Evolutionary conservation across 2,329 filamentous ascomycete genomes (phyloP).

Genomic region (Aspergillus sp.): DNA sequence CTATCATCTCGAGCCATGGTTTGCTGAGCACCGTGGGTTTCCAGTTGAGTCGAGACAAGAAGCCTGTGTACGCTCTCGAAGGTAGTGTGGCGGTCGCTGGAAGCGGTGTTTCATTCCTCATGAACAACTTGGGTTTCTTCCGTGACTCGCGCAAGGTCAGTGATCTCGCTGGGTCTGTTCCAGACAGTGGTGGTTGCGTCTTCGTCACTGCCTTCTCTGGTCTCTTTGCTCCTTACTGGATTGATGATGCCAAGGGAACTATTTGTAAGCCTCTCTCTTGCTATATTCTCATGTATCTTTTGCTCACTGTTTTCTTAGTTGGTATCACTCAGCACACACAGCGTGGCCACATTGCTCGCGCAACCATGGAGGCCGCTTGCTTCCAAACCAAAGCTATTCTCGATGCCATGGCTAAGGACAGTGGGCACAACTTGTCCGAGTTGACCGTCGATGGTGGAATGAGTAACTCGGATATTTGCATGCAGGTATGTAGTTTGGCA

Average conservation of each 20-base stretch:
- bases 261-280: constrained; percentile 54
- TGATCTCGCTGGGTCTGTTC: constrained; percentile 59
- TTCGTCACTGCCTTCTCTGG: constrained; percentile 90
- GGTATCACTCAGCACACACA: constrained; percentile 82
- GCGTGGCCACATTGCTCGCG: constrained; percentile 79
- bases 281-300: not conserved
- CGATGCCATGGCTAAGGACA: constrained; percentile 86
- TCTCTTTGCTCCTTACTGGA: constrained; percentile 91
- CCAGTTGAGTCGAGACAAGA: constrained; percentile 66
- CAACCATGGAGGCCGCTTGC: constrained; percentile 85
- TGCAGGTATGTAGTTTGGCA: constrained; percentile 55
- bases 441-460: constrained; percentile 86
- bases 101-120: constrained; percentile 71
- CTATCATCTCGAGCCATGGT: constrained; percentile 78
- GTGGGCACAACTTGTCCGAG: constrained; percentile 66
- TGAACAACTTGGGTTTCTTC: constrained; percentile 62
- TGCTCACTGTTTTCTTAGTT: constrained; percentile 40
- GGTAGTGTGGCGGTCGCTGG: constrained; percentile 80
- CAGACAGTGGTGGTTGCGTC: constrained; percentile 76
- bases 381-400: constrained; percentile 91
- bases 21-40: constrained; percentile 84
- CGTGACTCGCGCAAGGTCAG: constrained; percentile 59
- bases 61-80: constrained; percentile 74
- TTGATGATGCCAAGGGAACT: constrained; percentile 85
- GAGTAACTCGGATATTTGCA: constrained; percentile 81